Evolutionary conservation across 768 basidiomycete genomes (phyloP).

Genomic region (Serendipita sp.): DNA sequence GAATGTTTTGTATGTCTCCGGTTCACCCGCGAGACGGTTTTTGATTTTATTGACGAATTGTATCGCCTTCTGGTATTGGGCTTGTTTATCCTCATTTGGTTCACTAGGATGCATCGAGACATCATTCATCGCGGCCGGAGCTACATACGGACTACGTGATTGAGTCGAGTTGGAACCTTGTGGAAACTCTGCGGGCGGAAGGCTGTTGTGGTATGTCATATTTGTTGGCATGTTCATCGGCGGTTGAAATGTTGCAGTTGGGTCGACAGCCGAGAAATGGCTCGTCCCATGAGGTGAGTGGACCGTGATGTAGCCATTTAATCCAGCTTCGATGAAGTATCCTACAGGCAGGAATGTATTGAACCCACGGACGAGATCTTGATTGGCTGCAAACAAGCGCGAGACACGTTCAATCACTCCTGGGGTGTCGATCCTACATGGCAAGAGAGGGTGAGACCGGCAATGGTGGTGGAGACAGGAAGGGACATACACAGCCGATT

Average conservation of each 20-base stretch:
- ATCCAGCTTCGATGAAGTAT: constrained; percentile 19
- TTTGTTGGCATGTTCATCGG: too few species aligned
- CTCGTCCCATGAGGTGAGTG: background rate
- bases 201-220: background rate
- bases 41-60: constrained; percentile 99
- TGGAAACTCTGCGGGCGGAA: background rate
- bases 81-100: constrained; percentile 3
- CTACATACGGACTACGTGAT: background rate
- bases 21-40: constrained; percentile 69
- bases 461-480: background rate
- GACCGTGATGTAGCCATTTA: background rate
- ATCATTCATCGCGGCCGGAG: background rate
- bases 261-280: background rate
- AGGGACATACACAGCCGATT: constrained; percentile 18
- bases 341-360: constrained; percentile 35
- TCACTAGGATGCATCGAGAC: background rate
- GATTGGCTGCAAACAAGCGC: constrained; percentile 30
- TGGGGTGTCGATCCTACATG: constrained; percentile 30
- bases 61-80: constrained; percentile 85
- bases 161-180: background rate
- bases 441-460: constrained; percentile 5
- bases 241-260: background rate
- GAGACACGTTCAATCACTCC: constrained; percentile 34
- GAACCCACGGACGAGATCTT: constrained; percentile 32
- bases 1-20: constrained; percentile 86